Evolutionary conservation across 2,329 filamentous ascomycete genomes (phyloP).

Genomic region (Ceratocystis variospora): DNA sequence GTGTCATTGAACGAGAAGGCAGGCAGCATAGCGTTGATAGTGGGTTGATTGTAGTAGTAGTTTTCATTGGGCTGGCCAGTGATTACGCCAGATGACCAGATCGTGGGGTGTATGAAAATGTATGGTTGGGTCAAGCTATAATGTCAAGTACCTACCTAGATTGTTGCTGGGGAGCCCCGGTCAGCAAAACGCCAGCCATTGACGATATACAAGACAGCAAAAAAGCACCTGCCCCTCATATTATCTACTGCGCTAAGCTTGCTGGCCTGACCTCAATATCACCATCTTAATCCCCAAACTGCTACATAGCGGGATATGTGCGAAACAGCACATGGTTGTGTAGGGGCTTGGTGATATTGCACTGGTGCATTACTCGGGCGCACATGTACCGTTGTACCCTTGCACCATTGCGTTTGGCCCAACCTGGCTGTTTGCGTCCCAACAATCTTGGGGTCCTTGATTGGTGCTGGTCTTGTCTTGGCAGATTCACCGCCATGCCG

Average conservation of each 20-base stretch:
- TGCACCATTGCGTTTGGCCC: no score
- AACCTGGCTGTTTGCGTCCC: neutral
- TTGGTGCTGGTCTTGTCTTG: neutral
- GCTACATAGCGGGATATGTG: no score
- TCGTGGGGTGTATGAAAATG: neutral
- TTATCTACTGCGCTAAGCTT: no score
- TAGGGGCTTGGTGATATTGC: no score
- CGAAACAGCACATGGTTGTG: no score
- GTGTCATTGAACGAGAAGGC: no score
- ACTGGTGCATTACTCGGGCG: no score
- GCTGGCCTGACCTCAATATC: no score
- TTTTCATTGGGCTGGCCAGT: neutral
- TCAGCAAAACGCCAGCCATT: neutral
- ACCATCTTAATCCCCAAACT: no score
- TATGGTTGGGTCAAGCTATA: neutral
- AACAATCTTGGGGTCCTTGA: neutral
- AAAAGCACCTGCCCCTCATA: neutral
- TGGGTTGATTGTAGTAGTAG: no score
- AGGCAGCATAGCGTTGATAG: no score
- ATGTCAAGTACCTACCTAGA: neutral
- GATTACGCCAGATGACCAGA: neutral
- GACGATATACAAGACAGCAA: neutral
- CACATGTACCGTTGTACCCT: no score
- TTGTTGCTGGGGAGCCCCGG: neutral
- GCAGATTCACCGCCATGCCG: neutral